These are phyloP conservation scores for Russula abietina DNA, from an alignment of 768 basidiomycete genomes.

Conservation along the genomic window DNA sequence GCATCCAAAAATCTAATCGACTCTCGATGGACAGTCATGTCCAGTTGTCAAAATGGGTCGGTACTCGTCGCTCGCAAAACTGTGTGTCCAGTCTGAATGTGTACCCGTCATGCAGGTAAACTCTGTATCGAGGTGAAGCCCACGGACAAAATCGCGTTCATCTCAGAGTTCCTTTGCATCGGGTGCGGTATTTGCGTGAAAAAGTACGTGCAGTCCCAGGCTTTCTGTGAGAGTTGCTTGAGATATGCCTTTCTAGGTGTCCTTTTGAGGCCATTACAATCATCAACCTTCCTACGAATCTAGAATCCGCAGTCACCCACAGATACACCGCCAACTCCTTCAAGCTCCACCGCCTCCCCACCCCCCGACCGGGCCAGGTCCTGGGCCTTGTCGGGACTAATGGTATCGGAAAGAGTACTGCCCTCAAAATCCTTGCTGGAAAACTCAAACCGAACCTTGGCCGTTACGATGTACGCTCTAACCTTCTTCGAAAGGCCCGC, in stretches of 20 bases:
- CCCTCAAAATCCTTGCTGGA: constrained; percentile 92
- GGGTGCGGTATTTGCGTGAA: constrained; percentile 99
- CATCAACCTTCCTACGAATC: constrained; percentile 97
- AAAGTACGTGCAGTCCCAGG: constrained; percentile 55
- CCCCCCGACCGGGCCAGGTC: constrained; percentile 95
- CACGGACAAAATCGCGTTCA: constrained; percentile 95
- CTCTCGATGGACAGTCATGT: constrained; percentile 64
- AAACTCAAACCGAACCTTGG: constrained; percentile 98
- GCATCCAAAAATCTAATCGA: constrained; percentile 15
- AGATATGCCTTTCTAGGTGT: constrained; percentile 50
- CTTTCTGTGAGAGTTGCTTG: background rate
- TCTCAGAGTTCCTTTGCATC: constrained; percentile 98
- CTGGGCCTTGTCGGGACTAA: constrained; percentile 98
- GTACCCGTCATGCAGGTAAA: constrained; percentile 53
- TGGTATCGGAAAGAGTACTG: constrained; percentile 99
- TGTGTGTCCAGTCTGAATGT: background rate
- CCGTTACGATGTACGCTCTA: constrained; percentile 73
- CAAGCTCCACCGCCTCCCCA: constrained; percentile 97
- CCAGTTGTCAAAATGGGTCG: constrained; percentile 96
- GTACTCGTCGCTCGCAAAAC: constrained; percentile 24
- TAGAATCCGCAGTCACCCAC: constrained; percentile 94
- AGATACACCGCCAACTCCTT: constrained; percentile 98
- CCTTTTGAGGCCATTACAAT: constrained; percentile 99
- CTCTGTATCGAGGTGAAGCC: constrained; percentile 97
- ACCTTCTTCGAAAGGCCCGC: background rate